A percentile compares a stretch with the other conserved stretches of the same genome.
Evolutionary conservation across 2,329 filamentous ascomycete genomes (phyloP).

Genomic region (Pseudogymnoascus sp.): DNA sequence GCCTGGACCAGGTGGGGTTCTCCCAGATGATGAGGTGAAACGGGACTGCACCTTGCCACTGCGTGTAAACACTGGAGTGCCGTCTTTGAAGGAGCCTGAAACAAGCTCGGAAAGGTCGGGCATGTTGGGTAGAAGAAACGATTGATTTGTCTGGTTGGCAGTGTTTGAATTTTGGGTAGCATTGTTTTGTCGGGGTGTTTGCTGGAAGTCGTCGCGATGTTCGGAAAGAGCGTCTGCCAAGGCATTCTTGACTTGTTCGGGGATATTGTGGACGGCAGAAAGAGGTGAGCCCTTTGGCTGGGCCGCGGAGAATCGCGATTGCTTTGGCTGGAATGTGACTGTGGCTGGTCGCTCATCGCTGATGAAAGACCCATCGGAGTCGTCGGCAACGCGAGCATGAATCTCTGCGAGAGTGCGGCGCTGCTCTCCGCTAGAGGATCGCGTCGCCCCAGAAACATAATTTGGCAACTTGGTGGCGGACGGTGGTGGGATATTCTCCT

Average conservation of each 20-base stretch:
- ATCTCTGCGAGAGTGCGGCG: slow-evolving; percentile 48
- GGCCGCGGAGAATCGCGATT: slow-evolving; percentile 47
- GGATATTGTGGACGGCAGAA: slow-evolving; percentile 26
- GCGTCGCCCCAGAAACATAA: slow-evolving; percentile 27
- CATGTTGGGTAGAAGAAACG: slow-evolving; percentile 54
- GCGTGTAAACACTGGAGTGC: slow-evolving; percentile 40
- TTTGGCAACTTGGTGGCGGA: slow-evolving; percentile 3
- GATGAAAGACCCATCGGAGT: slow-evolving; percentile 45
- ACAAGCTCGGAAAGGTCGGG: slow-evolving; percentile 55
- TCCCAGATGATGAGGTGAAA: slow-evolving; percentile 42
- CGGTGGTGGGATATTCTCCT: slow-evolving; percentile 30
- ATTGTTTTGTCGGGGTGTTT: slow-evolving; percentile 21
- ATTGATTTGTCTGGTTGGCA: slow-evolving; percentile 47
- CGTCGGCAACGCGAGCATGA: slow-evolving; percentile 44
- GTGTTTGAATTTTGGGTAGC: slow-evolving; percentile 30
- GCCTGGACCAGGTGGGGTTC: slow-evolving; percentile 27
- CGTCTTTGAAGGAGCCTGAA: slow-evolving; percentile 38
- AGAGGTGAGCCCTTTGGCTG: slow-evolving; percentile 35
- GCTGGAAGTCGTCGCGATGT: slow-evolving; percentile 4
- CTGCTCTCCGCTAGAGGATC: slow-evolving; percentile 30
- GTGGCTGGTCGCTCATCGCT: slow-evolving; percentile 41
- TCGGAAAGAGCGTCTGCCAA: slow-evolving; percentile 8
- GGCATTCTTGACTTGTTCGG: slow-evolving; percentile 13
- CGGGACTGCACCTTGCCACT: slow-evolving; percentile 44
- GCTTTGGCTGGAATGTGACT: slow-evolving; percentile 37